Evolutionary conservation across 2,329 filamentous ascomycete genomes (phyloP).

Genomic region (Lachnellula hyalina): DNA sequence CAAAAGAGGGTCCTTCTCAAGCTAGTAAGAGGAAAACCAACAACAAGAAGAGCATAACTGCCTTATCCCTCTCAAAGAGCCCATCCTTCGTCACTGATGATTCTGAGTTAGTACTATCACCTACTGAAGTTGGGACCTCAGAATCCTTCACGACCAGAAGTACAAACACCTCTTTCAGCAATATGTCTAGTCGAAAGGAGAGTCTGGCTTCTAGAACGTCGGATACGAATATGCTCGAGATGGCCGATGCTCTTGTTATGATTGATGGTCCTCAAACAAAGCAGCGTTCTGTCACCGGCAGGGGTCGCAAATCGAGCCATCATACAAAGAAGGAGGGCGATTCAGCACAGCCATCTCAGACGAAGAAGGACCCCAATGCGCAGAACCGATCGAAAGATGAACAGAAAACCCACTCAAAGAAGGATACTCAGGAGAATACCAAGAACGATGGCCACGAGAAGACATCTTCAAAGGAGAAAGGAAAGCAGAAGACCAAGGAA

Average conservation of each 20-base stretch:
- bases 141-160: background rate
- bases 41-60: background rate
- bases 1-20: too few relatives aligned
- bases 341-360: background rate
- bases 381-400: background rate
- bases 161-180: constrained; percentile 10
- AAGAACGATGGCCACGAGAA: background rate
- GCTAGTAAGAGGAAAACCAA: background rate
- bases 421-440: background rate
- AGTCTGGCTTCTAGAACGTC: constrained; percentile 2
- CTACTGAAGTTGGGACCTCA: background rate
- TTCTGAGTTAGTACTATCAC: background rate
- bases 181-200: constrained; percentile 9
- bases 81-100: background rate
- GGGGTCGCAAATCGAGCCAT: background rate
- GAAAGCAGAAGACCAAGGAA: too few relatives aligned
- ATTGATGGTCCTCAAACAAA: background rate
- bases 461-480: too few relatives aligned
- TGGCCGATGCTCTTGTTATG: background rate
- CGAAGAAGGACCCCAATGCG: constrained; percentile 5
- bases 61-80: background rate
- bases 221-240: background rate
- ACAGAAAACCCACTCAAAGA: background rate
- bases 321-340: background rate
- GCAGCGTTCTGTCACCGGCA: background rate